A percentile compares a stretch with the other conserved stretches of the same genome.
These are phyloP conservation scores for Cutaneotrichosporon dermatis DNA, from an alignment of 1,284 basidiomycete genomes.

Conservation along the genomic window DNA sequence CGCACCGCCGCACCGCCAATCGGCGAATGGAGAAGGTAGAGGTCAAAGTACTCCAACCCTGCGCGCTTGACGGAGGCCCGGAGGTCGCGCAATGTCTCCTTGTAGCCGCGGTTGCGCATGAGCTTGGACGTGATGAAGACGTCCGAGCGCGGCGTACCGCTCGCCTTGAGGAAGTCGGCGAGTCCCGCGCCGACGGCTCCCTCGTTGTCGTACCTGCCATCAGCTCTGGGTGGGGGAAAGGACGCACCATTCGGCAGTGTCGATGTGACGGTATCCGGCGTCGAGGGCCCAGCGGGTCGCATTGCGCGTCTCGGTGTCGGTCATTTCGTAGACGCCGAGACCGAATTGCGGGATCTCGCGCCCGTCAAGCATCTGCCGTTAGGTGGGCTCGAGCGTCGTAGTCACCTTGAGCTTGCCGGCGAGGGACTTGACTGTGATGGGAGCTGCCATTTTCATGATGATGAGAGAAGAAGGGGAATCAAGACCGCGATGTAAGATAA, in stretches of 20 bases:
- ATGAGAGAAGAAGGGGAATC: too few relatives aligned
- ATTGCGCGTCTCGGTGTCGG: slow-evolving; percentile 57
- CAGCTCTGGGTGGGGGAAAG: slow-evolving; percentile 46
- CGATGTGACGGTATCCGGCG: slow-evolving; percentile 65
- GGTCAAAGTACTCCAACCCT: slow-evolving; percentile 52
- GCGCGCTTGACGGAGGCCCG: slow-evolving; percentile 56
- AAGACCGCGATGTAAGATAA: too few relatives aligned
- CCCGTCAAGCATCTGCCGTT: slow-evolving; percentile 57
- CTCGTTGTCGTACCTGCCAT: slow-evolving; percentile 59
- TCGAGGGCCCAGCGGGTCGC: slow-evolving; percentile 62
- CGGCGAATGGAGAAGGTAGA: slow-evolving; percentile 51
- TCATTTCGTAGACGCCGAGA: slow-evolving; percentile 64
- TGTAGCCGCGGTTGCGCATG: slow-evolving; percentile 58
- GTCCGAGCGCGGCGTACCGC: slow-evolving; percentile 53
- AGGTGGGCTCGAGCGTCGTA: background rate
- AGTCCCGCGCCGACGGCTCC: slow-evolving; percentile 60
- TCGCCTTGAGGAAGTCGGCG: slow-evolving; percentile 44
- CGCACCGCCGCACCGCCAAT: slow-evolving; percentile 48
- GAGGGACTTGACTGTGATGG: background rate
- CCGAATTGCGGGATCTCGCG: slow-evolving; percentile 60
- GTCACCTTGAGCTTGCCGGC: background rate
- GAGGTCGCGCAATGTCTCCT: slow-evolving; percentile 55
- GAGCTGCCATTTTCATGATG: background rate
- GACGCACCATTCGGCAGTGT: slow-evolving; percentile 55
- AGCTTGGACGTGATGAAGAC: slow-evolving; percentile 69